These are phyloP conservation scores for Tolypocladium endophyticum DNA, from an alignment of 2,329 filamentous ascomycete species.

Conservation along the genomic window DNA sequence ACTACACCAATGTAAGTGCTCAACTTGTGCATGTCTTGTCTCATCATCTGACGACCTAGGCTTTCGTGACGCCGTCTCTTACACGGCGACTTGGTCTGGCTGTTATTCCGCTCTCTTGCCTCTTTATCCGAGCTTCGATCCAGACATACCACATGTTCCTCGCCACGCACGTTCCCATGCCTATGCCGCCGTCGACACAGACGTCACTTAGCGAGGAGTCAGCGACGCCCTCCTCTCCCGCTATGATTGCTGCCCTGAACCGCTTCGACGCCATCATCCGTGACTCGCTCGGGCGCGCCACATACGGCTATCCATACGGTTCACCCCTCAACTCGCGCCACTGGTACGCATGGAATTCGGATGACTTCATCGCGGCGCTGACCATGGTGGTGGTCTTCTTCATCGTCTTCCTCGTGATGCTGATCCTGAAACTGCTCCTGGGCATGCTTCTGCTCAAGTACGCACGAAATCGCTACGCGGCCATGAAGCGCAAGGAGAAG, in stretches of 20 bases:
- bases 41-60: conserved; percentile 32
- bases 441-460: conserved; percentile 81
- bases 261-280: conserved; percentile 69
- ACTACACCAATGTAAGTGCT: conserved; percentile 73
- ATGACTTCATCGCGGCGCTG: conserved; percentile 61
- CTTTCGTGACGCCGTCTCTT: conserved; percentile 82
- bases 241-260: conserved; percentile 66
- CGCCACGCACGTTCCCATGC: conserved; percentile 71
- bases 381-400: conserved; percentile 87
- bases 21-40: neutral
- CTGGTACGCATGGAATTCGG: conserved; percentile 51
- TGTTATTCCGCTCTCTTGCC: conserved; percentile 82
- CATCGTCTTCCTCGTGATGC: conserved; percentile 70
- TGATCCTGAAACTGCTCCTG: conserved; percentile 75
- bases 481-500: conserved; percentile 65
- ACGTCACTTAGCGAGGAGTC: conserved; percentile 57
- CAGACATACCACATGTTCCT: conserved; percentile 99
- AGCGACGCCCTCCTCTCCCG: conserved; percentile 54
- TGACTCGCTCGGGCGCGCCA: conserved; percentile 63
- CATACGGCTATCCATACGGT: conserved; percentile 48
- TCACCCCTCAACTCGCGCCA: conserved; percentile 25
- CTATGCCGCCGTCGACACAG: conserved; percentile 53
- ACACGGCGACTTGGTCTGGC: conserved; percentile 84
- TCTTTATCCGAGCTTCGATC: conserved; percentile 88
- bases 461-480: conserved; percentile 65